Percentiles rank a stretch among this genome's conserved stretches.
Evolutionary conservation across 208 protist genomes (phyloP).

Genomic region (Trypanosoma lewisi): DNA sequence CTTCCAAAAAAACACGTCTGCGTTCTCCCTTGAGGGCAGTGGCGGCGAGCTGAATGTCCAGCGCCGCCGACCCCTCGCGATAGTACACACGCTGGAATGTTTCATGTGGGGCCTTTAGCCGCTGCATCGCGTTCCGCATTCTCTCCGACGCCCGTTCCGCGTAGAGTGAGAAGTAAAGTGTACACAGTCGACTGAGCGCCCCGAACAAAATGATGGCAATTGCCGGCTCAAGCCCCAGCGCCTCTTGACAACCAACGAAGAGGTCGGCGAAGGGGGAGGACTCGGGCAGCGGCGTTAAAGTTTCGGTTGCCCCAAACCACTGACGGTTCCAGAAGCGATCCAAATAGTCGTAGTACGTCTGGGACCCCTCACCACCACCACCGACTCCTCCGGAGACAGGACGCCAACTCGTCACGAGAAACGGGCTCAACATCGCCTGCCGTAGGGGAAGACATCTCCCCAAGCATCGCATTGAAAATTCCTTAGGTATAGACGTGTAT

Average conservation of each 20-base stretch:
- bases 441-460: background rate
- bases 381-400: background rate
- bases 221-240: slow-evolving; percentile 51
- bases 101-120: slow-evolving; percentile 67
- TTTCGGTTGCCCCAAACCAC: slow-evolving; percentile 68
- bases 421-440: background rate
- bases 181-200: slow-evolving; percentile 53
- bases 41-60: slow-evolving; percentile 81
- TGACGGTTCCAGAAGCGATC: slow-evolving; percentile 62
- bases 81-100: slow-evolving; percentile 79
- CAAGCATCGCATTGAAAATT: slow-evolving; percentile 17
- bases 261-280: slow-evolving; percentile 27
- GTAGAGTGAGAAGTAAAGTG: slow-evolving; percentile 75
- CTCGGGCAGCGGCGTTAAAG: slow-evolving; percentile 6
- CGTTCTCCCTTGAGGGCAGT: slow-evolving; percentile 74
- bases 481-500: background rate
- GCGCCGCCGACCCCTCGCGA: slow-evolving; percentile 50
- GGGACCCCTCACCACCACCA: background rate
- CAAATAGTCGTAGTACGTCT: slow-evolving; percentile 58
- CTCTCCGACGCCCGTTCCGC: slow-evolving; percentile 75
- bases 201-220: slow-evolving; percentile 48
- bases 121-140: slow-evolving; percentile 72
- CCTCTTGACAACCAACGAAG: slow-evolving; percentile 43
- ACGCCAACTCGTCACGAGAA: slow-evolving; percentile 3
- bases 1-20: slow-evolving; percentile 59